Evolutionary conservation across 2,329 filamentous ascomycete genomes (phyloP).

Genomic region (Arthrobotrys megalospora): DNA sequence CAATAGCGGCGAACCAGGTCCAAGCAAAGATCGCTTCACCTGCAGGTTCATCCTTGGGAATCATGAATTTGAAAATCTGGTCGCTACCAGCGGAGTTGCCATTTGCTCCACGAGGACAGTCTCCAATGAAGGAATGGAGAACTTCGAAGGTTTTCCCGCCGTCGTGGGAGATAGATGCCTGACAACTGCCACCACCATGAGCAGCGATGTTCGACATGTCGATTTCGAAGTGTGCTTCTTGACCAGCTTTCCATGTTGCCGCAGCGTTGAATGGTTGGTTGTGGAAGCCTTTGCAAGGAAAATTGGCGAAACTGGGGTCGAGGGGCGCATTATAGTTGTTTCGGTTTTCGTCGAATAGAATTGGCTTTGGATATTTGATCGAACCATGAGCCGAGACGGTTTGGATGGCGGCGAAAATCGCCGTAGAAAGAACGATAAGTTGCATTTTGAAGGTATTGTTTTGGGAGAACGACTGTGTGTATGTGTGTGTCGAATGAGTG

Average conservation of each 20-base stretch:
- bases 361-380: slow-evolving; percentile 73
- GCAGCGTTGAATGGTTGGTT: slow-evolving; percentile 62
- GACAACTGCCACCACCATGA: slow-evolving; percentile 93
- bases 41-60: slow-evolving; percentile 67
- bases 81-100: slow-evolving; percentile 70
- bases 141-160: slow-evolving; percentile 85
- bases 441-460: slow-evolving; percentile 24
- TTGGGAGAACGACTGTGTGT: background rate
- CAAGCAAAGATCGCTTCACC: slow-evolving; percentile 66
- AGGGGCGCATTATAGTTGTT: slow-evolving; percentile 79
- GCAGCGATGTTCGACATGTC: slow-evolving; percentile 71
- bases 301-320: slow-evolving; percentile 74
- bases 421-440: slow-evolving; percentile 65
- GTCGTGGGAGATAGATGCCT: slow-evolving; percentile 87
- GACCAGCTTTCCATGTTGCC: slow-evolving; percentile 61
- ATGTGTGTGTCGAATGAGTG: background rate
- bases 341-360: slow-evolving; percentile 72
- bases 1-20: slow-evolving; percentile 83
- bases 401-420: slow-evolving; percentile 68
- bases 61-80: slow-evolving; percentile 79
- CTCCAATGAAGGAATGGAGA: slow-evolving; percentile 88
- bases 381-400: slow-evolving; percentile 71
- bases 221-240: slow-evolving; percentile 55
- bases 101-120: slow-evolving; percentile 77
- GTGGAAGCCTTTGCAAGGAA: slow-evolving; percentile 81